Base-by-base conservation (phyloP, 2,329 filamentous ascomycete species). In the Dothideomycetes sp. region DNA sequence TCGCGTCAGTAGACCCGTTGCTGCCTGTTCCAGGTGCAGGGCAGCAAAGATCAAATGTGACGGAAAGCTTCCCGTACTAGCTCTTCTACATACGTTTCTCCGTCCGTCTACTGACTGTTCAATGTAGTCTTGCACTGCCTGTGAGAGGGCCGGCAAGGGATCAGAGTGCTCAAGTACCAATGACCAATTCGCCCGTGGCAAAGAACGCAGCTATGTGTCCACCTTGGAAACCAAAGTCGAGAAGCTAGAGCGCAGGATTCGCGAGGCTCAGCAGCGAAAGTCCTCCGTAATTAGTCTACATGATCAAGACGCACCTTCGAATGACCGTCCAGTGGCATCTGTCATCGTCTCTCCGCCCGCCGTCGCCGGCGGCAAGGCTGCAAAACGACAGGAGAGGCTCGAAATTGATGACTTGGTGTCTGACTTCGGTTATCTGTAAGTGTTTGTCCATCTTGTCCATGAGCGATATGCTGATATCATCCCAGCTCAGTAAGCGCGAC, bases 11-110 rank as follows among this genome's bases (percentile, higher is more conserved):
- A 73, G 84, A 46, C 83, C 84, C 4, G 82, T 86, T 36, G 82
- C 82, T 40, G 84, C 84, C 17, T 89, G 84, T 58, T 84, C 82
- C 43, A 72, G 82, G 68, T 89, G 84, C 66, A 84, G 91, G 45
- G 77, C 81, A 45, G 88, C 89, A 39, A 98, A 98, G 66, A 87
- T 96, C 58, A 95, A 93, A 77, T 98, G 91, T 55, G 91, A 96
- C 64, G 89, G 91, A 45, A 95, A 95, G 61, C 69, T 96, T 29
- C 91, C 91, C 9, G 53, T 53, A 37, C 31, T 33, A 12, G 14
- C 24, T 33, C n/a, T 9, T n/a, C n/a, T n/a, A n/a, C n/a, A n/a
- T n/a, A n/a, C n/a, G n/a, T n/a, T n/a, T n/a, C n/a, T n/a, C n/a
- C n/a, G n/a, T n/a, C 19, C 11, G 14, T n/a, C 14, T 14, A 19